phyloP scores from a whole-genome alignment of 2,329 filamentous ascomycete genomes.

The Daldinia eschscholtzii region DNA sequence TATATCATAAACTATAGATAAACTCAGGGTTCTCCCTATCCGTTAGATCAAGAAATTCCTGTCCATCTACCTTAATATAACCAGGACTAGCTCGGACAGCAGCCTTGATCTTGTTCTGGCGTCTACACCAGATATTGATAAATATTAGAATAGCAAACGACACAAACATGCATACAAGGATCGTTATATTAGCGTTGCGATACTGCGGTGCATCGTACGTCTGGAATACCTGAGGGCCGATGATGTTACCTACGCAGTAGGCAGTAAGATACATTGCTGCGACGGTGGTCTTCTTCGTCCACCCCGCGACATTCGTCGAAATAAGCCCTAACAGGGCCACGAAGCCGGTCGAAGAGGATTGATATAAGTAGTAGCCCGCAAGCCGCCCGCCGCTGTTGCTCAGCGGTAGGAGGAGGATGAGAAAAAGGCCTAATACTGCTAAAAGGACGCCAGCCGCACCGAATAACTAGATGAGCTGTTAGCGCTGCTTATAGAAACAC shows the following conservation, averaged over 20 bases:
- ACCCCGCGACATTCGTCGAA: constrained; percentile 68
- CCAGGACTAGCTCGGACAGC: constrained; percentile 62
- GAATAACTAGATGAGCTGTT: constrained; percentile 56
- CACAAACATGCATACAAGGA: constrained; percentile 69
- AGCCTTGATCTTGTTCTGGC: constrained; percentile 71
- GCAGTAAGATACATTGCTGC: constrained; percentile 66
- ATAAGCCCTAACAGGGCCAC: constrained; percentile 74
- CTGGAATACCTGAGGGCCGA: constrained; percentile 68
- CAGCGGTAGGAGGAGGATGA: constrained; percentile 73
- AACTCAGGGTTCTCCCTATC: constrained; percentile 76
- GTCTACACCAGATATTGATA: constrained; percentile 71
- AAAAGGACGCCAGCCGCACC: constrained; percentile 64
- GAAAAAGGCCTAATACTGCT: constrained; percentile 70
- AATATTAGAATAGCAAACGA: constrained; percentile 68
- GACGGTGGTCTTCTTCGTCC: constrained; percentile 72
- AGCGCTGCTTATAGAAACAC: constrained; percentile 18
- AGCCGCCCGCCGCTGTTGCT: constrained; percentile 69
- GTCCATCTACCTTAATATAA: constrained; percentile 73
- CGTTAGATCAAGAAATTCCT: constrained; percentile 76
- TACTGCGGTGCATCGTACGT: constrained; percentile 70
- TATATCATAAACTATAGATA: constrained; percentile 64
- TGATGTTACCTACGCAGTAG: constrained; percentile 65
- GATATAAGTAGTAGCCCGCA: constrained; percentile 75
- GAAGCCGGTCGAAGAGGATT: constrained; percentile 71
- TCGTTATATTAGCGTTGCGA: constrained; percentile 72